Percentiles rank a stretch among this genome's conserved stretches.
phyloP scores from a whole-genome alignment of 2,329 filamentous ascomycete species.

The Trichoderma sp. region DNA sequence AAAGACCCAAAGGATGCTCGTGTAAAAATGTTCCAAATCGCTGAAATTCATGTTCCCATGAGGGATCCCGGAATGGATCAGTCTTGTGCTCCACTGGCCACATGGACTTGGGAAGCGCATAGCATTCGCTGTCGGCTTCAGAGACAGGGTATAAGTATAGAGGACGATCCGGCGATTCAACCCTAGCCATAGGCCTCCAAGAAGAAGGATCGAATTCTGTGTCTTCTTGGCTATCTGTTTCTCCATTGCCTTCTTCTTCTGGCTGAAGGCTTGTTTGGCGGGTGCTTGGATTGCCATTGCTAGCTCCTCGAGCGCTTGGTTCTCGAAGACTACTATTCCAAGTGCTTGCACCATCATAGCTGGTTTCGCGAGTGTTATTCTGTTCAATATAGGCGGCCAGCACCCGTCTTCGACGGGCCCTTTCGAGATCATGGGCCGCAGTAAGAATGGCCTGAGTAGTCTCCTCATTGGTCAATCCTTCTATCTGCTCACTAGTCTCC shows the following conservation, averaged over 20 bases:
- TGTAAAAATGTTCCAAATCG: not conserved
- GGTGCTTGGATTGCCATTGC: not conserved
- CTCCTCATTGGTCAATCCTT: not conserved
- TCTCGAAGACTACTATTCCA: not conserved
- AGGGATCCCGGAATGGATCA: not conserved
- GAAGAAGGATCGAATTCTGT: not conserved
- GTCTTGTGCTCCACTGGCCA: not conserved
- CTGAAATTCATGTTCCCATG: not conserved
- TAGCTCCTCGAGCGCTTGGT: not conserved
- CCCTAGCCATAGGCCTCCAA: not conserved
- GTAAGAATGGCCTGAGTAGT: not conserved
- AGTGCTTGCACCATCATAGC: not conserved
- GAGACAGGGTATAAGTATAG: not conserved
- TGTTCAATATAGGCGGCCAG: not conserved
- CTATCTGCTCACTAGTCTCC: not conserved
- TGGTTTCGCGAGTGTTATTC: not conserved
- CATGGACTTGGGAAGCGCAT: not conserved
- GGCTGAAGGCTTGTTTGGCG: not conserved
- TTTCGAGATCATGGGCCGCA: not conserved
- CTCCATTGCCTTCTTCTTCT: not conserved
- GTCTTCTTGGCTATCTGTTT: not conserved
- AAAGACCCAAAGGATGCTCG: not conserved
- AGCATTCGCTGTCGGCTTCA: not conserved
- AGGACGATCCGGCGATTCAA: not conserved
- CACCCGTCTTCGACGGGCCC: not conserved